Evolutionary conservation across 441 rosid genomes (phyloP), one percentile per base, ranked within the genome.

Genomic region (Sinapis alba): DNA sequence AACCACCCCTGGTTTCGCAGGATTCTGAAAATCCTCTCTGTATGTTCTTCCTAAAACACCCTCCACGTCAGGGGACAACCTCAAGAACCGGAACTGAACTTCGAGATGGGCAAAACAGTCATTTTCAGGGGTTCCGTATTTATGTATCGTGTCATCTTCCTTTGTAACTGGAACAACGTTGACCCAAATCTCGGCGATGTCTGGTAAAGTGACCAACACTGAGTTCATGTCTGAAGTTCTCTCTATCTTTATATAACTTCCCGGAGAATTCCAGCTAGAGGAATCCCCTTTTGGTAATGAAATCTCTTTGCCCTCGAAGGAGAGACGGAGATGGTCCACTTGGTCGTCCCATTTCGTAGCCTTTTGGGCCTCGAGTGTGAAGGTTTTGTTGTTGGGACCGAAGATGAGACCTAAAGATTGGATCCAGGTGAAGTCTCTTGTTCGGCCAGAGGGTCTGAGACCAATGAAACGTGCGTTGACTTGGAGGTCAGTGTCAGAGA

Each of bases 361-460:
- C 53, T 65, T 74, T 34, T 75, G 71, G 30, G 94, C 94, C 72
- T 88, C 89, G 4, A 92, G 81, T 63, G 91, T 79, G 77, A 90
- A 88, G 26, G 79, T 72, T 69, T 74, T 67, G 30, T 72, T 68
- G 18, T 62, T 30, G 10, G 87, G 71, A 30, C 82, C 79, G 20
- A 82, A 90, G 73, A 92, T 82, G 28, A 92, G 34, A 18, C 97
- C 97, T 13, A 65, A n/a, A 36, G 94, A 86, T 74, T 89, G 93
- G 67, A 92, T 87, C 97, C 96, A 92, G 10, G 97, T 90, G 65
- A 82, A 87, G 86, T 90, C 96, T 58, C 94, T 64, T 41, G 50
- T 56, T 34, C 93, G 73, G 1, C 87, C 88, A 15, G 74, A 79
- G 1, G 91, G 93, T 58, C 94, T 77, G 18, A 73, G 94, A 51